These are phyloP conservation scores for Phyllosticta capitalensis DNA, from an alignment of 2,329 filamentous ascomycete genomes.

Conservation along the genomic window DNA sequence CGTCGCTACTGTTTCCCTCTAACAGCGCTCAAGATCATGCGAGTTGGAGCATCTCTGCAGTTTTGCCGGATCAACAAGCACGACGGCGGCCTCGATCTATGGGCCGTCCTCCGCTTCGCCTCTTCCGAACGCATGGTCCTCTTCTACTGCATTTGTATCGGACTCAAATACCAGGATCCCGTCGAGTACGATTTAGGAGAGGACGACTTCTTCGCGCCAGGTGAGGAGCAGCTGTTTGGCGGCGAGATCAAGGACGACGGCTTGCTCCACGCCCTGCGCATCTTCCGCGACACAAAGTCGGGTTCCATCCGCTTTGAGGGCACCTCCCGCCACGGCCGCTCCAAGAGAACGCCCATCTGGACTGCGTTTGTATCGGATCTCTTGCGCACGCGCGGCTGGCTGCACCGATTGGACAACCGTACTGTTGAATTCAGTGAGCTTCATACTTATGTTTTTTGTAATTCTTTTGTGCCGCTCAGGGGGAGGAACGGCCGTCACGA, in stretches of 20 bases:
- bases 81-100: conserved; percentile 37
- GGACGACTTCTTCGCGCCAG: conserved; percentile 39
- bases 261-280: conserved; percentile 45
- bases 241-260: conserved; percentile 44
- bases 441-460: conserved; percentile 43
- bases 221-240: conserved; percentile 38
- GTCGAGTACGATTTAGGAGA: conserved; percentile 30
- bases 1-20: conserved; percentile 41
- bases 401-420: conserved; percentile 32
- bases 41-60: conserved; percentile 32
- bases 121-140: conserved; percentile 50
- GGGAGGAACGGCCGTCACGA: conserved; percentile 2
- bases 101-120: conserved; percentile 46
- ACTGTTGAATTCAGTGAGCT: conserved; percentile 42
- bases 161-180: conserved; percentile 48
- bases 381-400: conserved; percentile 39
- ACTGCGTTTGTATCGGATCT: conserved; percentile 47
- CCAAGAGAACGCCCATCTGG: conserved; percentile 50
- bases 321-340: conserved; percentile 43
- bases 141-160: conserved; percentile 48
- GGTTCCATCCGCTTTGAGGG: conserved; percentile 47
- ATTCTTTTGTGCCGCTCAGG: conserved; percentile 38
- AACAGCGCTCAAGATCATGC: conserved; percentile 36
- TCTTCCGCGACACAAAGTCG: conserved; percentile 43
- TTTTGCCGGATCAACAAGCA: conserved; percentile 29